Percentiles rank a stretch among this genome's conserved stretches.
Evolutionary conservation across 2,329 filamentous ascomycete genomes (phyloP).

Genomic region (Aspergillus sp.): DNA sequence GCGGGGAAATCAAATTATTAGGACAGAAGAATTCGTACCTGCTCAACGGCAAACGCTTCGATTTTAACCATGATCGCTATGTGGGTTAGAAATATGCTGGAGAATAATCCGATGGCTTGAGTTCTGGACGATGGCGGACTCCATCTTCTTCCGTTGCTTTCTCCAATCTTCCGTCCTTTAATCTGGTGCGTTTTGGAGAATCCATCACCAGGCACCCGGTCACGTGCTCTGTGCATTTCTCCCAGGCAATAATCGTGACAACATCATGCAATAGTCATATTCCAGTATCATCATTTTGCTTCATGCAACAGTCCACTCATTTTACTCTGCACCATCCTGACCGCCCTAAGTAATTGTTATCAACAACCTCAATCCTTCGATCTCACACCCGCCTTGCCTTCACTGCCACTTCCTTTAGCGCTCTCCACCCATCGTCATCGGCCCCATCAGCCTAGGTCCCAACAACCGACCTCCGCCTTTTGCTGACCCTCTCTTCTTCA

Average conservation of each 20-base stretch:
- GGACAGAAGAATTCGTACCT: constrained; percentile 45
- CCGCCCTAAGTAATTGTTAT: no score
- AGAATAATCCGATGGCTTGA: neutral
- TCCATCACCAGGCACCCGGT: no score
- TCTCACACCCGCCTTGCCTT: no score
- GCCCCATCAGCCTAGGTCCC: neutral
- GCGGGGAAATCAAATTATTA: neutral
- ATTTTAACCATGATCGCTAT: constrained; percentile 31
- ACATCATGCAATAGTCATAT: neutral
- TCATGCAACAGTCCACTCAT: neutral
- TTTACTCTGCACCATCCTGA: neutral
- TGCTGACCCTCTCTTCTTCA: no score
- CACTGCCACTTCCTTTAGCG: no score
- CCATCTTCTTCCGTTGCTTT: neutral
- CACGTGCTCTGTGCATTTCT: no score
- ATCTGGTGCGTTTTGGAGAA: neutral
- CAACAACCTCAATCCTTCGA: no score
- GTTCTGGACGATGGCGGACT: no score
- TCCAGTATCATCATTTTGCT: neutral
- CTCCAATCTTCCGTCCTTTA: neutral
- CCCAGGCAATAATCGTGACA: no score
- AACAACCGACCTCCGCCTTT: neutral
- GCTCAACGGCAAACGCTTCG: constrained; percentile 56
- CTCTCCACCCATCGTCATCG: no score
- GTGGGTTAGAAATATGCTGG: neutral